phyloP scores from a whole-genome alignment of 2,329 filamentous ascomycete genomes.

The Fonsecaea monophora region DNA sequence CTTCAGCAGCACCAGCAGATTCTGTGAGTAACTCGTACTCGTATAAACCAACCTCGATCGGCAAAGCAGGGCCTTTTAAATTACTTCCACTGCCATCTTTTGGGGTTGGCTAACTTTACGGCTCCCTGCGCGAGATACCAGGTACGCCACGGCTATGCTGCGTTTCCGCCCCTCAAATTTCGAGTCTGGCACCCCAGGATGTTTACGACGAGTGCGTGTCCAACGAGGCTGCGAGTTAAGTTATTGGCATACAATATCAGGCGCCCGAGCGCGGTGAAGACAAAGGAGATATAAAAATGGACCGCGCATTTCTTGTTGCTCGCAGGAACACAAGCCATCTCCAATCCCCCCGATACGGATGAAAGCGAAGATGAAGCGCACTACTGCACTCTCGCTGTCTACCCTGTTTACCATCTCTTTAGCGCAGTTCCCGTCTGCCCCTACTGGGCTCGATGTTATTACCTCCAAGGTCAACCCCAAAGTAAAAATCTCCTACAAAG shows the following conservation, averaged over 20 bases:
- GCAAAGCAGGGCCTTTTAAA: neutral
- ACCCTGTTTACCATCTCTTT: neutral
- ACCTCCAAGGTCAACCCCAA: slow-evolving; percentile 23
- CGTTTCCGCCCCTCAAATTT: neutral
- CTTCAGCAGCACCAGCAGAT: too few species aligned
- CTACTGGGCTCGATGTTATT: slow-evolving; percentile 22
- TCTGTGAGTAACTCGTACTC: neutral
- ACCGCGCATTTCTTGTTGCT: neutral
- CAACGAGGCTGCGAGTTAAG: neutral
- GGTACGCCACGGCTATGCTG: neutral
- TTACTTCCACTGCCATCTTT: neutral
- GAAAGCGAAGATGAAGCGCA: slow-evolving; percentile 4
- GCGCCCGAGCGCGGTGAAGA: neutral
- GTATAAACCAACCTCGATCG: neutral
- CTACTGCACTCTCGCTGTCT: neutral
- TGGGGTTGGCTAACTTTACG: neutral
- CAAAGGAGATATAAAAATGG: slow-evolving; percentile 1
- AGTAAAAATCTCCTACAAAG: slow-evolving; percentile 55
- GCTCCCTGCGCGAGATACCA: neutral
- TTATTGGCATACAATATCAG: neutral
- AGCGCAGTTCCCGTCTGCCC: slow-evolving; percentile 30
- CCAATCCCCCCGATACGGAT: neutral
- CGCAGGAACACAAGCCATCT: neutral
- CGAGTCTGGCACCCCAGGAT: neutral
- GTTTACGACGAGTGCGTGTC: neutral